phyloP scores from a whole-genome alignment of 2,329 filamentous ascomycete species.

The Pseudogymnoascus sp. region DNA sequence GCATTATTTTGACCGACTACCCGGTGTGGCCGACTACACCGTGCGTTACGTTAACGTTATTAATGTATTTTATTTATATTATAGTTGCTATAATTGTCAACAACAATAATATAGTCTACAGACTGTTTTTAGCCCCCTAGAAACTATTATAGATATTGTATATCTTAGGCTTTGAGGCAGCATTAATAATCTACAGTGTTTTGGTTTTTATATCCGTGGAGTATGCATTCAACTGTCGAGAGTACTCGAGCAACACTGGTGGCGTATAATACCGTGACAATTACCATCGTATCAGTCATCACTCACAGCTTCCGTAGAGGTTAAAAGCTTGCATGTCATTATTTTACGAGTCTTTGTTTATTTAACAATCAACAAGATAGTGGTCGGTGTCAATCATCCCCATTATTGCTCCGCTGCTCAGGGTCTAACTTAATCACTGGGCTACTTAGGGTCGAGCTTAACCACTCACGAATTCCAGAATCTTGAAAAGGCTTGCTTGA shows the following conservation, averaged over 20 bases:
- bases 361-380: not conserved
- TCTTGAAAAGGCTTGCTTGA: not conserved
- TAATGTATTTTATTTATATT: not conserved
- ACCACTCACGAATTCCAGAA: not conserved
- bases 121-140: not conserved
- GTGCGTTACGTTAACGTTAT: too few species aligned
- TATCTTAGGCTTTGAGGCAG: not conserved
- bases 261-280: not conserved
- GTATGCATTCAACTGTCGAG: not conserved
- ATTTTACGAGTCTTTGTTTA: not conserved
- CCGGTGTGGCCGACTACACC: too few species aligned
- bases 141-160: too few species aligned
- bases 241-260: not conserved
- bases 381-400: conserved; percentile 66
- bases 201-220: not conserved
- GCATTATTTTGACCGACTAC: too few species aligned
- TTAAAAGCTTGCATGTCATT: not conserved
- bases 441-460: not conserved
- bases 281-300: not conserved
- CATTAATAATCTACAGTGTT: not conserved
- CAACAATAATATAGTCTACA: not conserved
- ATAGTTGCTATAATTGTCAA: not conserved
- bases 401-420: conserved; percentile 61
- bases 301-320: not conserved
- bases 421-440: conserved; percentile 81